These are phyloP conservation scores for Balamuthia mandrillaris DNA, from an alignment of 208 protist species.

Conservation along the genomic window DNA sequence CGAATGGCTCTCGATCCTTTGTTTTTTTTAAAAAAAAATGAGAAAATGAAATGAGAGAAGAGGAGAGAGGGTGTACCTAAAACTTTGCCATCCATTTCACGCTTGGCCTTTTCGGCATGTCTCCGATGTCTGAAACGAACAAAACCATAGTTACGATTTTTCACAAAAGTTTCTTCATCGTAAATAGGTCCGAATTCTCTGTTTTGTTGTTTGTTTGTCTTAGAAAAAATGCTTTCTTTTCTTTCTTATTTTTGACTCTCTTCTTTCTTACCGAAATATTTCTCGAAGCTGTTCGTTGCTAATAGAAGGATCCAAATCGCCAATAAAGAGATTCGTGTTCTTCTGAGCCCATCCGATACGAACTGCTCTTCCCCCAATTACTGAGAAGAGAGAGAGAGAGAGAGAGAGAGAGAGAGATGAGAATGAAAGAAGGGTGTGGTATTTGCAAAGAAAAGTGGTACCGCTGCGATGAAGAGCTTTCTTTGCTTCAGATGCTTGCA, in stretches of 20 bases:
- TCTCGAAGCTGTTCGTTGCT: background rate
- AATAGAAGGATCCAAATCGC: background rate
- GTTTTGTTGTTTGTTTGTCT: too few species aligned
- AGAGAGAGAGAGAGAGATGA: too few species aligned
- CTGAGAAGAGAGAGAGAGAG: too few species aligned
- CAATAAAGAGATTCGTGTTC: constrained; percentile 24
- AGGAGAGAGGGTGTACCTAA: too few species aligned
- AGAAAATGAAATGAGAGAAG: too few species aligned
- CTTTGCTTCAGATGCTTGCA: background rate
- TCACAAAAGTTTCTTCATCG: constrained; percentile 16
- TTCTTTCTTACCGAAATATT: background rate
- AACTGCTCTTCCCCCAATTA: background rate
- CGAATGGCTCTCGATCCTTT: background rate
- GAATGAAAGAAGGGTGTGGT: too few species aligned
- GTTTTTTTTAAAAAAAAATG: too few species aligned
- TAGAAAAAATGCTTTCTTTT: too few species aligned
- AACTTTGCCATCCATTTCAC: constrained; percentile 15
- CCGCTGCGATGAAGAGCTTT: background rate
- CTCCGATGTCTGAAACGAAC: constrained; percentile 1
- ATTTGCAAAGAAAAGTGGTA: too few species aligned
- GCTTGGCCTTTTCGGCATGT: constrained; percentile 8
- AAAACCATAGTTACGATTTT: constrained; percentile 24
- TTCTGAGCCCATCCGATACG: constrained; percentile 19
- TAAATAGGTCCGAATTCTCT: constrained; percentile 16
- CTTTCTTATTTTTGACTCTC: too few species aligned